These are phyloP conservation scores for Suillus tomentosus DNA, from an alignment of 768 basidiomycete genomes.

Conservation along the genomic window DNA sequence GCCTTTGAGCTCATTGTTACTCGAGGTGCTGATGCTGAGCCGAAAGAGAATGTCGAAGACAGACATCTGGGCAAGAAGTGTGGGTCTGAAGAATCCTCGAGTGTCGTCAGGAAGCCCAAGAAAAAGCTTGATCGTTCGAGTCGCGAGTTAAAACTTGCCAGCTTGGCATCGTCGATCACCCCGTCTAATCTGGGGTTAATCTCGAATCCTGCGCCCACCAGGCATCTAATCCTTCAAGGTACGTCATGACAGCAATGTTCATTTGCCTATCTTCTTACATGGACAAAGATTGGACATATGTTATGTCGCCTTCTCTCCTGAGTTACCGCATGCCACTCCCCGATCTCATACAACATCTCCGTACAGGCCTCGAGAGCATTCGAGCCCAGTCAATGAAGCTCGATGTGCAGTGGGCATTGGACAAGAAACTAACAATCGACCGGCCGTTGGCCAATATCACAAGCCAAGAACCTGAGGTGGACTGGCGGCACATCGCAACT, in stretches of 20 bases:
- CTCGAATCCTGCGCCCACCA: constrained; percentile 2
- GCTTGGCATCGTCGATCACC: not conserved
- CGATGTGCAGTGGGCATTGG: not conserved
- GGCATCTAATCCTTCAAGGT: constrained; percentile 24
- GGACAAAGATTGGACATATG: constrained; percentile 30
- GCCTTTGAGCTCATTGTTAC: constrained; percentile 10
- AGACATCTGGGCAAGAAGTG: not conserved
- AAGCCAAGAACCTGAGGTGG: not conserved
- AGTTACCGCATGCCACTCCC: constrained; percentile 28
- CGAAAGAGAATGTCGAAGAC: not conserved
- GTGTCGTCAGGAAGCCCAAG: not conserved
- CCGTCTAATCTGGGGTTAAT: not conserved
- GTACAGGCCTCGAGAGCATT: constrained; percentile 22
- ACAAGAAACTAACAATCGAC: not conserved
- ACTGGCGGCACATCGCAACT: not conserved
- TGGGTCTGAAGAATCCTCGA: not conserved
- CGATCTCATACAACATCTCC: constrained; percentile 24
- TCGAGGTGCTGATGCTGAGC: constrained; percentile 5
- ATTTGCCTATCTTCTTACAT: not conserved
- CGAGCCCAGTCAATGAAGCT: constrained; percentile 10
- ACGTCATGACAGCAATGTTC: not conserved
- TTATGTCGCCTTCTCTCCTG: constrained; percentile 26
- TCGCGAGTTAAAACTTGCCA: not conserved
- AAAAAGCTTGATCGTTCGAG: not conserved
- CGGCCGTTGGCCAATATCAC: not conserved